phyloP scores from a whole-genome alignment of 441 rosid genomes.

The Capsella rubella region DNA sequence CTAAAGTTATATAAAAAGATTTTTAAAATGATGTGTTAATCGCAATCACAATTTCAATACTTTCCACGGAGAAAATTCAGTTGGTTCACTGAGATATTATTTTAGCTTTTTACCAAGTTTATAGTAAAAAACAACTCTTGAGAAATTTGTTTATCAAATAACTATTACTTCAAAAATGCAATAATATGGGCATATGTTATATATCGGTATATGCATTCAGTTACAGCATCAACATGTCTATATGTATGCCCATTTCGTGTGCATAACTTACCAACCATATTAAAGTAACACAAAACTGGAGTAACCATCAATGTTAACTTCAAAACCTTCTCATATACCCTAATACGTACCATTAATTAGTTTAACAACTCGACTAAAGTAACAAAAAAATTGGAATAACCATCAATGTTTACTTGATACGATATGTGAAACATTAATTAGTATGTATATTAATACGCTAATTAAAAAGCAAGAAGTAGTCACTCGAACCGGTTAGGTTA shows the following conservation, averaged over 20 bases:
- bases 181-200: background rate
- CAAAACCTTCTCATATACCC: no score
- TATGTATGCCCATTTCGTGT: constrained; percentile 1
- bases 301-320: no score
- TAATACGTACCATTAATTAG: no score
- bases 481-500: background rate
- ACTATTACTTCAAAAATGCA: background rate
- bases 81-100: background rate
- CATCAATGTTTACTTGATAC: background rate
- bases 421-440: background rate
- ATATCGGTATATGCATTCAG: background rate
- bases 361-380: background rate
- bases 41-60: no score
- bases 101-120: background rate
- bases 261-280: background rate
- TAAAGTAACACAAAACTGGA: background rate
- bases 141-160: background rate
- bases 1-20: no score
- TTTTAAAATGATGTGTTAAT: no score
- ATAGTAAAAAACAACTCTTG: background rate
- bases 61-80: background rate
- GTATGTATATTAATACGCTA: background rate
- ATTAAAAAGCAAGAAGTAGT: background rate
- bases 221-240: background rate
- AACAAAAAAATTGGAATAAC: background rate